Evolutionary conservation across 257 asterid genomes (phyloP), one percentile per base, ranked within the genome.

Genomic region (Apocynum venetum): DNA sequence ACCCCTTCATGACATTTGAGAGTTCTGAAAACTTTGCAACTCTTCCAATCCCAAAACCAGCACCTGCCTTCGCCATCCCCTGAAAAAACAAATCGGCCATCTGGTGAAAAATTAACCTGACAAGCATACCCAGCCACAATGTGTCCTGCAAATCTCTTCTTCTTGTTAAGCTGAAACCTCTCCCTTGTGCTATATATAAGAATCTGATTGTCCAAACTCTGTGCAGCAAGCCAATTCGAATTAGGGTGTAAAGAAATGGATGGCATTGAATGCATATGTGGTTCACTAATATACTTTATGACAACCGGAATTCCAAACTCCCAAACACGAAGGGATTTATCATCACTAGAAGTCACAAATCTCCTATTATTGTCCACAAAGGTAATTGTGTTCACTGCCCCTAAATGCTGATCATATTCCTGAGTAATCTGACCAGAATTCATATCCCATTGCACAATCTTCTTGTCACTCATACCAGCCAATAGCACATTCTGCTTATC

Each of bases 1-100:
- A 96, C 99, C 38, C 99, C 99, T 0, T 93, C 92, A 70, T 96
- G 99, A 82, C 98, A 96, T 87, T 85, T 96, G 80, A 96, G 91
- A 44, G 97, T 96, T 84, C 95, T 88, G 82, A 96, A 96, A 25
- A 93, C 98, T 84, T 90, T 96, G 87, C 99, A 96, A 74, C 93
- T 91, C 90, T 96, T 96, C 99, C 99, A 93, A 86, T 96, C 99
- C 98, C 99, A 96, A 82, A 96, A 96, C 98, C 97, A 96, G 87
- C 98, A 93, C 82, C 91, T 86, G 8, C 99, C 99, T 81, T 96
- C 99, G 51, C 99, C 98, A 78, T 96, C 99, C 78, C 99, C 97
- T 1, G 99, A 96, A 92, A 93, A 77, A 72, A 96, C 99, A 81
- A 96, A 96, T 65, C 98, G 84, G 49, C 99, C 99, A 84, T 93